A percentile compares a stretch with the other conserved stretches of the same genome.
phyloP scores from a whole-genome alignment of 2,329 filamentous ascomycete species.

The Zymoseptoria crescenta region DNA sequence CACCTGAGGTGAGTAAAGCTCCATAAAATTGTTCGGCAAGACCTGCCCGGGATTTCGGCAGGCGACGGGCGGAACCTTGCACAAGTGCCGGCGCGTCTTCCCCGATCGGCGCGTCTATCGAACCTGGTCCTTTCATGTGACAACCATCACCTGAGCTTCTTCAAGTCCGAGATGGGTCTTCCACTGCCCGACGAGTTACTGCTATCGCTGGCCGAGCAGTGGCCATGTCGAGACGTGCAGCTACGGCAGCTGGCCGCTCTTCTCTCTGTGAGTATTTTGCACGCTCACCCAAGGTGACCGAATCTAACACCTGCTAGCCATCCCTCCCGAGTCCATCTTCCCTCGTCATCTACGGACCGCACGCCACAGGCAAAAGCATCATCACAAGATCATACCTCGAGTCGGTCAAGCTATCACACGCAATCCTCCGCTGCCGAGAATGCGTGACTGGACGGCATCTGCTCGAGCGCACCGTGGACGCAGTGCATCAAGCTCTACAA shows the following conservation, averaged over 20 bases:
- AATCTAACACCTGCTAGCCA: constrained; percentile 40
- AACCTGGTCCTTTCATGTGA: constrained; percentile 2
- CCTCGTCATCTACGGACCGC: constrained; percentile 73
- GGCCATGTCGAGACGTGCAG: constrained; percentile 38
- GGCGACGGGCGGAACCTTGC: background rate
- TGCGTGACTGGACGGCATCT: constrained; percentile 73
- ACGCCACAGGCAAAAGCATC: constrained; percentile 78
- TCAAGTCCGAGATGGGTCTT: constrained; percentile 12
- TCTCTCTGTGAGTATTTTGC: constrained; percentile 33
- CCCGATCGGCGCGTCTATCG: background rate
- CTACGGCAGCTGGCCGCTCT: constrained; percentile 40
- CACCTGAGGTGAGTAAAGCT: background rate
- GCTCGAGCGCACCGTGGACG: constrained; percentile 60
- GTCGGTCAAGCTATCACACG: constrained; percentile 44
- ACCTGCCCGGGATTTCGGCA: background rate
- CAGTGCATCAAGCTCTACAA: constrained; percentile 36
- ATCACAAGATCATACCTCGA: constrained; percentile 58
- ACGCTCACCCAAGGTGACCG: background rate
- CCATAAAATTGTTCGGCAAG: background rate
- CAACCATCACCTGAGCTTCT: background rate
- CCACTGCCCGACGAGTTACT: constrained; percentile 24
- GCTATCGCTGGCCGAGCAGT: constrained; percentile 21
- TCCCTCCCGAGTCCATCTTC: constrained; percentile 62
- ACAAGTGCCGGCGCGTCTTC: background rate
- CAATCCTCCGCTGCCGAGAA: constrained; percentile 61